These are phyloP conservation scores for Hypoxylon fuscum DNA, from an alignment of 495 filamentous ascomycete species.

Conservation along the genomic window DNA sequence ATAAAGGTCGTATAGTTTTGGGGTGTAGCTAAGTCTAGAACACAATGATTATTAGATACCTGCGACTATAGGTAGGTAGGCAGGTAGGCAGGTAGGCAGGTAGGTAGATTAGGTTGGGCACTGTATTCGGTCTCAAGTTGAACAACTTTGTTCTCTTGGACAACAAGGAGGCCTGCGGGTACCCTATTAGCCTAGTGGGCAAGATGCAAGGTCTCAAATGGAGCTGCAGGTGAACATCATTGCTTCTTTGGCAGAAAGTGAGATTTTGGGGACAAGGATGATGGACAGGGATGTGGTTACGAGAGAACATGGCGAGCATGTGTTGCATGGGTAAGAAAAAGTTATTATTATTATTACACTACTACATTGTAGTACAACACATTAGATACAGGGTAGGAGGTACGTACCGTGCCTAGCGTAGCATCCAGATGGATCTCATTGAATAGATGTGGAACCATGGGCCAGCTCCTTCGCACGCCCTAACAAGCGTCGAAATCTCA, in stretches of 20 bases:
- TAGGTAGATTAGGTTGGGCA: background rate
- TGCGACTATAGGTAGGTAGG: background rate
- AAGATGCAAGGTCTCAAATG: constrained; percentile 31
- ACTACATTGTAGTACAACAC: background rate
- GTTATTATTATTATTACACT: constrained; percentile 16
- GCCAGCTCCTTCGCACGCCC: constrained; percentile 28
- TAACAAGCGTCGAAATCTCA: constrained; percentile 34
- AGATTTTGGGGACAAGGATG: constrained; percentile 36
- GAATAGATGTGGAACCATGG: constrained; percentile 16
- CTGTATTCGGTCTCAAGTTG: constrained; percentile 10
- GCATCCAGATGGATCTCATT: constrained; percentile 39
- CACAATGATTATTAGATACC: background rate
- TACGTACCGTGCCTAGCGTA: constrained; percentile 3
- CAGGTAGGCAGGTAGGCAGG: background rate
- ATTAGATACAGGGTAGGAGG: background rate
- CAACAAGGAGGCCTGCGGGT: constrained; percentile 28
- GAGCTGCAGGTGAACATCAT: constrained; percentile 34
- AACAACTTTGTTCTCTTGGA: constrained; percentile 30
- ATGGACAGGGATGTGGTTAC: constrained; percentile 27
- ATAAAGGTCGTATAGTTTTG: no score
- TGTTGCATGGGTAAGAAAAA: constrained; percentile 31
- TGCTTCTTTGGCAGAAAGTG: constrained; percentile 32
- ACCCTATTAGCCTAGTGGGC: constrained; percentile 23
- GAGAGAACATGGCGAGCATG: constrained; percentile 41
- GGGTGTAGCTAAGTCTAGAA: no score